Conservation (phyloP, 1,284 basidiomycete genomes). For the Vanrija sp. region DNA sequence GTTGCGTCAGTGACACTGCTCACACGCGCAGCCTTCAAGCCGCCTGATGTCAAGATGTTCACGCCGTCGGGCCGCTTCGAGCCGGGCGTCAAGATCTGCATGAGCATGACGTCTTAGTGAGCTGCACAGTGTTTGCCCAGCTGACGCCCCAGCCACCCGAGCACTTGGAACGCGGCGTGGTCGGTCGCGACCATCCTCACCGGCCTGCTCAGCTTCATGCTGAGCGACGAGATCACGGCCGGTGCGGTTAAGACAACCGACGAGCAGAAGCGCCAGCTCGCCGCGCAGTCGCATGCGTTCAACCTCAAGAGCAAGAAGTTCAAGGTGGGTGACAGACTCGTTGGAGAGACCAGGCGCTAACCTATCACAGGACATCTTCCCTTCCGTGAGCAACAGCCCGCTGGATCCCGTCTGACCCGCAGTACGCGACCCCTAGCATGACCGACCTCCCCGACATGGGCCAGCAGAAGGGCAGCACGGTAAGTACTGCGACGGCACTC, state of each 20-base stretch:
- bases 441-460: slow-evolving; percentile 86
- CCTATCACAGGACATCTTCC: slow-evolving; percentile 63
- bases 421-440: slow-evolving; percentile 66
- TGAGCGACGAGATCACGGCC: slow-evolving; percentile 92
- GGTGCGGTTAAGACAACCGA: slow-evolving; percentile 81
- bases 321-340: slow-evolving; percentile 44
- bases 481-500: neutral
- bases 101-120: slow-evolving; percentile 91
- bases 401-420: slow-evolving; percentile 14
- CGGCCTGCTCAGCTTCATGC: slow-evolving; percentile 93
- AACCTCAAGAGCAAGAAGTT: slow-evolving; percentile 77
- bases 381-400: slow-evolving; percentile 59
- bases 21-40: slow-evolving; percentile 65
- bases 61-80: slow-evolving; percentile 92
- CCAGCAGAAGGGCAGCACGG: neutral
- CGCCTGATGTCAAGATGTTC: slow-evolving; percentile 95
- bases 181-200: slow-evolving; percentile 64
- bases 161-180: slow-evolving; percentile 50
- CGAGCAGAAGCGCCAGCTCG: slow-evolving; percentile 71
- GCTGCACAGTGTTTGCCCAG: neutral
- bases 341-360: neutral
- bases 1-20: neutral
- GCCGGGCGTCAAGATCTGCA: slow-evolving; percentile 90
- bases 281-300: slow-evolving; percentile 75
- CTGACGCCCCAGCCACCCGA: slow-evolving; percentile 41